Conservation (phyloP, 495 filamentous ascomycete genomes). For the Penicillium paxilli region DNA sequence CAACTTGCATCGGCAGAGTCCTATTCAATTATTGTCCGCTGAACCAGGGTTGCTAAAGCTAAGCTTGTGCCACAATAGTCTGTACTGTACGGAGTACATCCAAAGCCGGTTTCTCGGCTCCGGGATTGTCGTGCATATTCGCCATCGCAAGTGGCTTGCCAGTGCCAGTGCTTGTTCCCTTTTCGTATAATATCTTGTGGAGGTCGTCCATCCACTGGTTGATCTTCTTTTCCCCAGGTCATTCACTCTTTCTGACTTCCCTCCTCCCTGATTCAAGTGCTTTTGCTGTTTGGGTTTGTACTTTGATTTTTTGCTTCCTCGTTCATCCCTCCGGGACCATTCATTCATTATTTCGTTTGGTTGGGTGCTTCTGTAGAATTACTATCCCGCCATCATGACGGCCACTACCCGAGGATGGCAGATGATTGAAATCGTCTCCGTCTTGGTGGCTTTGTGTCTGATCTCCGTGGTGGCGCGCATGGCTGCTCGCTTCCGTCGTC, state of each 20-base stretch:
- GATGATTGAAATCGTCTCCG: constrained; percentile 39
- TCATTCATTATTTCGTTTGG: too few species aligned
- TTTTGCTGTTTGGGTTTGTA: neutral
- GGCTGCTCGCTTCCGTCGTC: constrained; percentile 36
- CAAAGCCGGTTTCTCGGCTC: neutral
- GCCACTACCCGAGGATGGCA: constrained; percentile 28
- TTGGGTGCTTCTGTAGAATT: neutral
- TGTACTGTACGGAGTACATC: neutral
- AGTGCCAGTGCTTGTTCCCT: neutral
- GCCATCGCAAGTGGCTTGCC: too few species aligned
- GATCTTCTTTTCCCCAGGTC: constrained; percentile 15
- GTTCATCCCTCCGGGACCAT: too few species aligned
- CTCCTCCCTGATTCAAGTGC: constrained; percentile 3
- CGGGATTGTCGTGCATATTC: neutral
- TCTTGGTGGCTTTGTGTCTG: constrained; percentile 37
- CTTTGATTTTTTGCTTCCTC: too few species aligned
- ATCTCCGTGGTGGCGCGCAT: constrained; percentile 39
- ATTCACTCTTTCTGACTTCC: constrained; percentile 11
- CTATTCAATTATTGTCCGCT: neutral
- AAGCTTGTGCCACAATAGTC: too few species aligned
- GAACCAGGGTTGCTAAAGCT: neutral
- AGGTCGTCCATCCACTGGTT: constrained; percentile 15
- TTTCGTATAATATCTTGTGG: constrained; percentile 12
- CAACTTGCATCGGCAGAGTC: neutral
- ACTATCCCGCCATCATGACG: constrained; percentile 20